Evolutionary conservation across 225 moss, liverwort and hornwort genomes (phyloP).

Genomic region (Rhytidiadelphus loreus): DNA sequence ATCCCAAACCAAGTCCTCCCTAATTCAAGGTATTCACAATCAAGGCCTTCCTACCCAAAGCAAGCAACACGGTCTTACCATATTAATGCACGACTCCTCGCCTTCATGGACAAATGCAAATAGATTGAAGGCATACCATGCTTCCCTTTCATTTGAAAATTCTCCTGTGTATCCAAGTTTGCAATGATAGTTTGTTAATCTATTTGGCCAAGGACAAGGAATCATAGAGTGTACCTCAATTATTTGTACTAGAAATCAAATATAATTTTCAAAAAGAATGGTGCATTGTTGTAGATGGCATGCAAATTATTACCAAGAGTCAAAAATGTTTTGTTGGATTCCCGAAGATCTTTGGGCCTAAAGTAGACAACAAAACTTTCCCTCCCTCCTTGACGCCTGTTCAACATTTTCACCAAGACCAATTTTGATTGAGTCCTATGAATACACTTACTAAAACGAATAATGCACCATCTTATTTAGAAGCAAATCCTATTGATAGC

Average conservation of each 20-base stretch:
- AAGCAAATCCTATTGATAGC: neutral
- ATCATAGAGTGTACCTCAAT: neutral
- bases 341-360: neutral
- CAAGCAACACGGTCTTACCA: neutral
- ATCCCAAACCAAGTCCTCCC: neutral
- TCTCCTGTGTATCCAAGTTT: neutral
- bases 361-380: too few relatives aligned
- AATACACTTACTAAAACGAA: too few relatives aligned
- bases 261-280: too few relatives aligned
- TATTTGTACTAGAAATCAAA: neutral
- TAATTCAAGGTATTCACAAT: neutral
- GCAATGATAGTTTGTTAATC: neutral
- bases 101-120: neutral
- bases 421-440: too few relatives aligned
- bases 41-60: neutral
- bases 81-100: neutral
- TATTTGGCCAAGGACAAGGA: neutral
- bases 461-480: too few relatives aligned
- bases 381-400: too few relatives aligned
- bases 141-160: neutral
- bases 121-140: neutral
- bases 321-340: neutral
- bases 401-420: too few relatives aligned
- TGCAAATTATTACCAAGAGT: neutral
- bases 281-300: neutral